Percentiles rank a stretch among this genome's conserved stretches.
phyloP scores from a whole-genome alignment of 23 red algal species.

The Gracilaria vermiculophylla region DNA sequence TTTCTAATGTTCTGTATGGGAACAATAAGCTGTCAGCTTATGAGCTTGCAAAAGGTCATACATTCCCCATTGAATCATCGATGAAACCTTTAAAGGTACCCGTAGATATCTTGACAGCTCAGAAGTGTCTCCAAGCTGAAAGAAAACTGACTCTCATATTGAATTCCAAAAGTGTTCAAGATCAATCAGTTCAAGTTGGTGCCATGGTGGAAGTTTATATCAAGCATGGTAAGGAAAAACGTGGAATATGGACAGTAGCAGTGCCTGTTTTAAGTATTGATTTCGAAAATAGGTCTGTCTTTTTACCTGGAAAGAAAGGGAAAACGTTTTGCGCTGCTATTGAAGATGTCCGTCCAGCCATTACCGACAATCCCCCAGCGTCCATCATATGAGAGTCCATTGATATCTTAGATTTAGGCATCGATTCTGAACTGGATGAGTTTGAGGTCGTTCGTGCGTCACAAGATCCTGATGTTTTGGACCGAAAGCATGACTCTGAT shows the following conservation, averaged over 20 bases:
- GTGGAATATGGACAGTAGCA: neutral
- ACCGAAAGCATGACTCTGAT: too few relatives aligned
- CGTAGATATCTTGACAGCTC: neutral
- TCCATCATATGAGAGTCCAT: too few relatives aligned
- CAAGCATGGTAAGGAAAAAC: slow-evolving; percentile 30
- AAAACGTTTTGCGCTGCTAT: too few relatives aligned
- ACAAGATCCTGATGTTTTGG: too few relatives aligned
- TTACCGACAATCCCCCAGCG: too few relatives aligned
- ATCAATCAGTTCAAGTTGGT: neutral
- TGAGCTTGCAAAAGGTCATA: slow-evolving; percentile 9
- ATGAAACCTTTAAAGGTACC: neutral
- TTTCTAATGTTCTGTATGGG: slow-evolving; percentile 30
- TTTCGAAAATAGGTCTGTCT: too few relatives aligned
- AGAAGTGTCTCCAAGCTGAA: neutral
- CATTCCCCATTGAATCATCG: neutral
- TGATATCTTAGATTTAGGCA: too few relatives aligned
- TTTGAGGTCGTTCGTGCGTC: too few relatives aligned
- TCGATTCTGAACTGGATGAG: too few relatives aligned
- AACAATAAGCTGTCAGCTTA: neutral
- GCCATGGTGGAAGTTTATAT: slow-evolving; percentile 13
- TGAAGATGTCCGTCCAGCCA: too few relatives aligned
- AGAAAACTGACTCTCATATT: slow-evolving; percentile 14
- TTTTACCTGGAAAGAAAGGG: too few relatives aligned
- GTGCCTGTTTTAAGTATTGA: too few relatives aligned
- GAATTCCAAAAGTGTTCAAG: neutral